A percentile compares a stretch with the other conserved stretches of the same genome.
phyloP scores from a whole-genome alignment of 2,329 filamentous ascomycete genomes.

The Ceratocystis albifundus region DNA sequence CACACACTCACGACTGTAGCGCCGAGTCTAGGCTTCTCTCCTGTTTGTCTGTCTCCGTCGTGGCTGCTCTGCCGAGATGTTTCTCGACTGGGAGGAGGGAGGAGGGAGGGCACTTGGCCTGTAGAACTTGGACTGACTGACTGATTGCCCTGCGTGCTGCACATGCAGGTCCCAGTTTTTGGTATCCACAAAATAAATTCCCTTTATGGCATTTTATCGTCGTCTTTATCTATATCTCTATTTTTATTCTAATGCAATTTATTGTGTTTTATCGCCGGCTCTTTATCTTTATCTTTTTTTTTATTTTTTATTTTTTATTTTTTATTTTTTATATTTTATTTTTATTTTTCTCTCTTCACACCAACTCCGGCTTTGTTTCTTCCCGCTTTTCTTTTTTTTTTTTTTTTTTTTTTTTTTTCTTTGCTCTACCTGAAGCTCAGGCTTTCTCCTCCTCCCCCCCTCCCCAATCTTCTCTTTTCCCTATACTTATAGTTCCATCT shows the following conservation, averaged over 20 bases:
- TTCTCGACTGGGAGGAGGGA: too few species aligned
- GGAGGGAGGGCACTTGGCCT: too few species aligned
- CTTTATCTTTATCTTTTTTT: neutral
- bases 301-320: neutral
- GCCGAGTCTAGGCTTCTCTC: too few species aligned
- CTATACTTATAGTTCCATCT: neutral
- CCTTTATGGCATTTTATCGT: neutral
- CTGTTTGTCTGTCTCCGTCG: too few species aligned
- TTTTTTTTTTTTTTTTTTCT: too few species aligned
- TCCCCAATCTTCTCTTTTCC: neutral
- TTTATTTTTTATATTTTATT: neutral
- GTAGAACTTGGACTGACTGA: too few species aligned
- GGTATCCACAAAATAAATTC: neutral
- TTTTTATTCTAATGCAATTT: neutral
- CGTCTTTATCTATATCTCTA: neutral
- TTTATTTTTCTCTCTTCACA: neutral
- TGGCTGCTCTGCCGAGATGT: too few species aligned
- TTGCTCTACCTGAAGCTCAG: conserved; percentile 5
- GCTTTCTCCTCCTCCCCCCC: neutral
- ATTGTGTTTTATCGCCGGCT: neutral
- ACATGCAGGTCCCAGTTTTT: conserved; percentile 3
- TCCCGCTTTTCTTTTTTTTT: too few species aligned
- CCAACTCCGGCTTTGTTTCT: neutral
- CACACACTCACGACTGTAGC: too few species aligned
- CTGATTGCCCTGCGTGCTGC: neutral